These are phyloP conservation scores for Penicillium pulvis DNA, from an alignment of 495 filamentous ascomycete genomes.

Conservation along the genomic window DNA sequence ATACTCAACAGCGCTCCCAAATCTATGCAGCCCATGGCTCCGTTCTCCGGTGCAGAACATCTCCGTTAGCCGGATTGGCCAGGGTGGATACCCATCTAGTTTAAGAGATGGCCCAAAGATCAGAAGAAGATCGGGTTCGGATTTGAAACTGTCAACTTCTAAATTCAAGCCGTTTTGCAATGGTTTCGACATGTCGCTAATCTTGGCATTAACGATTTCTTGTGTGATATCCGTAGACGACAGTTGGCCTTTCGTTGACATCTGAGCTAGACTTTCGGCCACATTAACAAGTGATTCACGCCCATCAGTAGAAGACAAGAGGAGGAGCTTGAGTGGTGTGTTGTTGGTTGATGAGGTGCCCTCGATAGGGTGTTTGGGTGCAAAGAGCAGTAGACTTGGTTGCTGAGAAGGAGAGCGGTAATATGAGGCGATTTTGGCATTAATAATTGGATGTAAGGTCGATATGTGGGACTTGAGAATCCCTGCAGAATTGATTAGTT, in stretches of 20 bases:
- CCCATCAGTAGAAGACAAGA: conserved; percentile 85
- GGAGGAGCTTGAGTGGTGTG: conserved; percentile 69
- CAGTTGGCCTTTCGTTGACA: conserved; percentile 88
- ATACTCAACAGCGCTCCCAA: conserved; percentile 73
- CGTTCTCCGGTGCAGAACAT: conserved; percentile 68
- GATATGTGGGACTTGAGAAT: conserved; percentile 82
- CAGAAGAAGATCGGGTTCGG: conserved; percentile 86
- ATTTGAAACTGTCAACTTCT: conserved; percentile 1
- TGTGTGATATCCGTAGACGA: conserved; percentile 73
- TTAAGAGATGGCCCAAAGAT: conserved; percentile 80
- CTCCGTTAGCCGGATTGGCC: conserved; percentile 93
- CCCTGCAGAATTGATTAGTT: conserved; percentile 49
- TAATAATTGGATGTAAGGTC: conserved; percentile 70
- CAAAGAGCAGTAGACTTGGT: conserved; percentile 69
- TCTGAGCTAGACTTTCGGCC: conserved; percentile 89
- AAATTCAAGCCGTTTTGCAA: conserved; percentile 34
- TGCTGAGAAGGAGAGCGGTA: conserved; percentile 65
- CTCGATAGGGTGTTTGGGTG: conserved; percentile 64
- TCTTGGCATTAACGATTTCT: conserved; percentile 88
- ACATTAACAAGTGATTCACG: conserved; percentile 92
- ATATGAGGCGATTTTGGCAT: conserved; percentile 75
- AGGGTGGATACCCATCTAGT: conserved; percentile 91
- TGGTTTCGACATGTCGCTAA: conserved; percentile 55
- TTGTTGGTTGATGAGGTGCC: conserved; percentile 21
- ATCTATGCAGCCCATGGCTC: conserved; percentile 36